Base-by-base conservation (phyloP, 2,329 filamentous ascomycete genomes). In the Fusarium tricinctum region DNA sequence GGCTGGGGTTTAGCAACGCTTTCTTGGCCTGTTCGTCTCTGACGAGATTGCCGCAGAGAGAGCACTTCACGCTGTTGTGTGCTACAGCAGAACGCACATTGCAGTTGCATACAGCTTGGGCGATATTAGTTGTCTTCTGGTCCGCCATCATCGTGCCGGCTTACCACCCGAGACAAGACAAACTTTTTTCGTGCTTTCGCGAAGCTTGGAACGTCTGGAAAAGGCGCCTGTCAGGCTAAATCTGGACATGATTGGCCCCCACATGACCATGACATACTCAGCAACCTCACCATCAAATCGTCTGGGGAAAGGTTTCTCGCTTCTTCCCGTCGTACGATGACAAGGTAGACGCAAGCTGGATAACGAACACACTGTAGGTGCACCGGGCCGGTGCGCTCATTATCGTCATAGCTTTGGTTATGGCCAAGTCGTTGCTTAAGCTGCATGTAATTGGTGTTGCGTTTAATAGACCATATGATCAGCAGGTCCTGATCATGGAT, bases 241-340 rank as follows among this genome's bases (percentile, higher is more conserved):
- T 66, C 47, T 22, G 61, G 56, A 35, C 38, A 57, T 46, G 64
- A 61, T 59, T 59, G 52, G 26, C 69, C 69, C 63, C 72, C 72
- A 71, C 70, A 66, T 74, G 72, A 74, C 69, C 30, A 59, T 43
- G 30, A 26, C 42, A 39, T 33, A 55, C 52, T 57, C 49, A 40
- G 32, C 65, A 46, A 62, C 62, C 63, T 63, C 50, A 61, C 50
- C 30, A 33, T 33, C 30, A 14, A 51, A 55, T 62, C 49, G 33
- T 58, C 66, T 62, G 66, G 70, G 55, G 67, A 62, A 61, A 55
- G 42, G 42, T 50, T 28, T 60, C 62, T 68, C 63, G 54, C 58
- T 58, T 58, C 51, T 68, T 63, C 55, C 62, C 63, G 71, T 73
- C 71, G 72, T 73, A 73, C 71, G 71, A 73, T 73, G 58, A 47